phyloP scores from a whole-genome alignment of 179 eudicot genomes.

The Corrigiola litoralis region DNA sequence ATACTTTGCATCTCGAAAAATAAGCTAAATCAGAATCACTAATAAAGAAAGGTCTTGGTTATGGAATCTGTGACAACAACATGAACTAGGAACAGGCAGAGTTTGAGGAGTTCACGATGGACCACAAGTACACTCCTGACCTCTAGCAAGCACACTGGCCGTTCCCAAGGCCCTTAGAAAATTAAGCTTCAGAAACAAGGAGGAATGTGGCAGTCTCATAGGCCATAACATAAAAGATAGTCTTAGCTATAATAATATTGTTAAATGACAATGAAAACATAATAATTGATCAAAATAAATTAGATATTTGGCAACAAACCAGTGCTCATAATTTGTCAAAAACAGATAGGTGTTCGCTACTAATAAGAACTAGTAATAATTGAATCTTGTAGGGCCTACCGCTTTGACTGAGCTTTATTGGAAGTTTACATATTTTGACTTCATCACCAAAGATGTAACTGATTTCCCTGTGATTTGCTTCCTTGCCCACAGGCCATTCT shows the following conservation, averaged over 20 bases:
- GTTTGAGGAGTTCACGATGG: too few relatives aligned
- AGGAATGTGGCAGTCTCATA: too few relatives aligned
- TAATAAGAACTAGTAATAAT: too few relatives aligned
- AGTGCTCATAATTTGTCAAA: neutral
- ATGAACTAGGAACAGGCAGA: too few relatives aligned
- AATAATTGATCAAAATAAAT: too few relatives aligned
- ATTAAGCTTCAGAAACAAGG: too few relatives aligned
- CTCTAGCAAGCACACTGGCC: too few relatives aligned
- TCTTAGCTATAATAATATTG: too few relatives aligned
- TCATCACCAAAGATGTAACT: neutral
- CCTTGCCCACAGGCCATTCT: slow-evolving; percentile 68
- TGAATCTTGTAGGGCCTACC: neutral
- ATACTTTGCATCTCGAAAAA: neutral
- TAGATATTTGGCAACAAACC: neutral
- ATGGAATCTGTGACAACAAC: neutral
- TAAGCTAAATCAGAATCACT: neutral
- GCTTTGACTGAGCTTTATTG: neutral
- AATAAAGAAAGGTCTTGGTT: neutral
- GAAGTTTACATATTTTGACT: neutral
- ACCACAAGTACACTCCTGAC: too few relatives aligned
- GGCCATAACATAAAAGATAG: too few relatives aligned
- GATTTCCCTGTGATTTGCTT: slow-evolving; percentile 5
- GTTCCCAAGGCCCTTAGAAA: too few relatives aligned
- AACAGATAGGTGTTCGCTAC: neutral
- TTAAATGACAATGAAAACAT: too few relatives aligned